Conservation (phyloP, 495 filamentous ascomycete species). For the Aspergillus panamensis region DNA sequence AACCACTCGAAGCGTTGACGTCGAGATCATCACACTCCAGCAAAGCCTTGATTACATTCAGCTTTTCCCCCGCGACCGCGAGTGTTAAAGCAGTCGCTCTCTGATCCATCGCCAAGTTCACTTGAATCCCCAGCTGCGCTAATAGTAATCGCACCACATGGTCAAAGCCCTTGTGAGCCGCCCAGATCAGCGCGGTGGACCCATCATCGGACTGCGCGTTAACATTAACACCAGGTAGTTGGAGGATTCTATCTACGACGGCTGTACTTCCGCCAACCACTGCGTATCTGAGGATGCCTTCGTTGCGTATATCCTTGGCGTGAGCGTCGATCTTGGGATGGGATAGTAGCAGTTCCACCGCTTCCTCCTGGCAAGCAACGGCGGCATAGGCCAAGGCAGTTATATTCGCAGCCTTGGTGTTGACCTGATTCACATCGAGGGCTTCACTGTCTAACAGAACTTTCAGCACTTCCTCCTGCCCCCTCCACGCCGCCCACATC, state of each 20-base stretch:
- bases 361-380: neutral
- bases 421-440: neutral
- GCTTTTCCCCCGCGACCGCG: neutral
- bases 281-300: neutral
- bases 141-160: neutral
- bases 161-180: neutral
- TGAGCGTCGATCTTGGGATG: neutral
- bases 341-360: neutral
- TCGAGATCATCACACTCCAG: neutral
- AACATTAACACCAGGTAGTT: neutral
- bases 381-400: neutral
- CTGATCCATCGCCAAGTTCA: neutral
- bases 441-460: neutral
- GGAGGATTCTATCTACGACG: neutral
- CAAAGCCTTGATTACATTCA: neutral
- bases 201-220: neutral
- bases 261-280: neutral
- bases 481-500: neutral
- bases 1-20: neutral
- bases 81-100: neutral
- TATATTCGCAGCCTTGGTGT: neutral
- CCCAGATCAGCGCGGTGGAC: neutral
- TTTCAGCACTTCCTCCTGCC: neutral
- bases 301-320: neutral
- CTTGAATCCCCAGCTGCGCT: neutral